Evolutionary conservation across 257 asterid species (phyloP), one percentile per base, ranked within the genome.

Genomic region (Solanum gracilifrons): DNA sequence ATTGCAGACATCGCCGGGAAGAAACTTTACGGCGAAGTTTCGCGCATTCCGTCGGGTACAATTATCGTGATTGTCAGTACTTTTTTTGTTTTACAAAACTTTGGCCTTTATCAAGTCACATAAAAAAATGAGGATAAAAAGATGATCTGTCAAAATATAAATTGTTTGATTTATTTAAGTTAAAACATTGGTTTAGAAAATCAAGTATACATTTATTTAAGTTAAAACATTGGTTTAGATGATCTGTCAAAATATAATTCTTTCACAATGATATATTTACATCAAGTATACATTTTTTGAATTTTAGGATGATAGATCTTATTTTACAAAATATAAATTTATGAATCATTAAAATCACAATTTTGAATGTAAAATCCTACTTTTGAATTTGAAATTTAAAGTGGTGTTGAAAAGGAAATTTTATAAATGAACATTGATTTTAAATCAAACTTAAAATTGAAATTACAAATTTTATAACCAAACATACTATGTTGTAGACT

Each of bases 1-100:
- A 7, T 36, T 23, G 86, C 91, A 43, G 92, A 92, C 98, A 94
- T 94, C 64, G 82, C 85, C 64, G 86, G 31, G 35, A 74, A 21
- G 25, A 33, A 73, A 33, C 15, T 73, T 23, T 8, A 73, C 46
- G 80, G 29, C 9, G 16, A 20, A 33, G 15, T 73, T 73, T 73
- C 16, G 5, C 15, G 29, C 23, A 2, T 72, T 73, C 27, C 15
- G 29, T 18, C 80, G 4, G 21, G 5, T 9, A 73, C 9, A 7
- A 73, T 73, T n/a, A 9, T 73, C 27, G 27, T 4, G 9, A 73
- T 33, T 20, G 46, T 32, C 25, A 7, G 25, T 20, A 4, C 7
- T 71, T 7, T 3, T 66, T 4, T 27, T 29, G 6, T 29, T 6
- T 69, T 25, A 9, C 3, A n/a, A 3, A 31, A 1, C 10, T 31